Evolutionary conservation across 1,284 basidiomycete genomes (phyloP), one percentile per base, ranked within the genome.

Genomic region (Ustilago xerochloae): DNA sequence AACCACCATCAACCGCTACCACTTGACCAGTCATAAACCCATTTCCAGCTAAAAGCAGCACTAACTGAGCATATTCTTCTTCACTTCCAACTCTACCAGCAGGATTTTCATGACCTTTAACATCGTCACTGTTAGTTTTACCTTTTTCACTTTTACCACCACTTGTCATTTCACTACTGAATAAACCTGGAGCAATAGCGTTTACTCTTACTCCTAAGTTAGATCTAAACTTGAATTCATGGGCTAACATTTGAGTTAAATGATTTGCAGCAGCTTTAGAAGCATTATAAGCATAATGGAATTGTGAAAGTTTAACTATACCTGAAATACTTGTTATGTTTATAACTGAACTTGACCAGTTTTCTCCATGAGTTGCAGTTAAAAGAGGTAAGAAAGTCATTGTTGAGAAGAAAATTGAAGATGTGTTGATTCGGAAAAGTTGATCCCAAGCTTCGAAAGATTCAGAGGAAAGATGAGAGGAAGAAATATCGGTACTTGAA

Each of bases 361-460:
- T n/a, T n/a, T n/a, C n/a, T n/a, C 0, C 22, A 20, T n/a, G 20
- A 3, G 10, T 30, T 30, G 39, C 35, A 24, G 52, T 28, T 4
- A 82, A 73, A 13, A 82, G 73, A 0, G 79, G 77, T 3, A 82
- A 66, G 58, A 82, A 78, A 24, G 77, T 68, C 73, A 82, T 77
- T 2, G 75, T 79, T 50, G 48, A 52, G 47, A 82, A 82, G 35
- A 80, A 80, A 45, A 81, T 32, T 6, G 66, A 49, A 20, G 63
- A 3, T 0, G 63, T 76, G 52, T 82, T 79, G 62, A 75, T 63
- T 16, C 60, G 38, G 33, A 78, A 79, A 3, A 80, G 32, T 0
- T 16, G 8, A 28, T 69, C 64, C 80, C 80, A 82, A 2, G 33
- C 48, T n/a, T 71, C 49, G 26, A 73, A 64, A 1, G 4, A 7